A percentile compares a stretch with the other conserved stretches of the same genome.
Evolutionary conservation across 306 rosid species (phyloP).

Genomic region (Acacia acuminata): DNA sequence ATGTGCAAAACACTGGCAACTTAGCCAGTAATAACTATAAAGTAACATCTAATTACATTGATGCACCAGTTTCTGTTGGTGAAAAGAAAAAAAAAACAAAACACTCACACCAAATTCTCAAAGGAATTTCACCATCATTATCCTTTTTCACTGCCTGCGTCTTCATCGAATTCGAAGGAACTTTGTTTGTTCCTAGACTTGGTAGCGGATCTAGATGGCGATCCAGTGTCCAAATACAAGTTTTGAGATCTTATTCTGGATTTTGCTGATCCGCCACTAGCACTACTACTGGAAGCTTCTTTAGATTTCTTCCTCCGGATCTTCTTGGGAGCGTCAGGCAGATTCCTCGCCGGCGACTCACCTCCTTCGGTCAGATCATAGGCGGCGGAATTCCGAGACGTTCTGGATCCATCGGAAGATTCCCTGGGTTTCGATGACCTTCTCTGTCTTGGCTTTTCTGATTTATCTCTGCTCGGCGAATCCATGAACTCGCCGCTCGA

Average conservation of each 20-base stretch:
- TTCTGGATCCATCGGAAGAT: slow-evolving; percentile 31
- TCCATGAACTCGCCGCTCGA: slow-evolving; percentile 33
- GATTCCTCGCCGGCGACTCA: slow-evolving; percentile 43
- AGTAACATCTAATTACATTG: neutral
- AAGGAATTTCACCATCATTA: slow-evolving; percentile 24
- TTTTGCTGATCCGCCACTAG: slow-evolving; percentile 41
- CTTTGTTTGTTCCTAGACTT: slow-evolving; percentile 34
- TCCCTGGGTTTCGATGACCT: slow-evolving; percentile 56
- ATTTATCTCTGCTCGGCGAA: slow-evolving; percentile 56
- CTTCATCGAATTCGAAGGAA: slow-evolving; percentile 38
- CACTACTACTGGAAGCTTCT: slow-evolving; percentile 26
- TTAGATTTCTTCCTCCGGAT: slow-evolving; percentile 55
- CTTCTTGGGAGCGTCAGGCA: slow-evolving; percentile 53
- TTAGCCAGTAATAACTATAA: neutral
- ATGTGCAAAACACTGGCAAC: slow-evolving; percentile 22
- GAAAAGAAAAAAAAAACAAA: neutral
- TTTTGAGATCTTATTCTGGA: slow-evolving; percentile 38
- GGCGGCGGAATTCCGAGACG: slow-evolving; percentile 10
- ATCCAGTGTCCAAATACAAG: slow-evolving; percentile 15
- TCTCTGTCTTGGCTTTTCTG: slow-evolving; percentile 55
- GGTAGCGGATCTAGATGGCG: slow-evolving; percentile 18
- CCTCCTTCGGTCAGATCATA: slow-evolving; percentile 29
- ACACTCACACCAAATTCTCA: slow-evolving; percentile 15
- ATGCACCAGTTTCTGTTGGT: neutral
- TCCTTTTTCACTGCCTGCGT: slow-evolving; percentile 34